Evolutionary conservation across 805 yeast species (phyloP), one percentile per base, ranked within the genome.

Genomic region (Candida ulmi): DNA sequence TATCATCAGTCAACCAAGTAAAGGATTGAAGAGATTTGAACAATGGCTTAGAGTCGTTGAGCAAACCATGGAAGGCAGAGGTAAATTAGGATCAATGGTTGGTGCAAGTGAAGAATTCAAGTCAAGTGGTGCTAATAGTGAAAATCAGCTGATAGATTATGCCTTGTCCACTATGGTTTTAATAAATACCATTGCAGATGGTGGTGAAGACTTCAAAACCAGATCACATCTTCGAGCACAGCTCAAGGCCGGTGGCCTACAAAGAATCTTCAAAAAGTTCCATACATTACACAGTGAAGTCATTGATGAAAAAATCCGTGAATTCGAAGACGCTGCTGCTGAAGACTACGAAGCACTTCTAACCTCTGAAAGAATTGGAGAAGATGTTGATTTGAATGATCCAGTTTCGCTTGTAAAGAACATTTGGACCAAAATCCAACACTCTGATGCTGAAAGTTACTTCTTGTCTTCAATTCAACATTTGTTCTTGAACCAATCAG

Each of bases 81-180:
- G 98, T 8, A 83, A 79, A 51, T 71, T 85, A 73, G 96, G 96
- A 11, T 86, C 96, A 1, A 61, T 83, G 52, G 98, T 91, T 8
- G 97, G 97, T 2, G 95, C 96, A 0, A 81, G 87, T 42, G 93
- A 83, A 9, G 97, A 91, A 48, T 72, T 78, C 39, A 80, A 78
- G 42, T 51, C 57, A 5, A 63, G 62, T 19, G 70, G 71, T 12
- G 66, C 72, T 25, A 70, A 71, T 36, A 72, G 78, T 19, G 91
- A 85, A 53, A 71, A 71, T 39, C 76, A 79, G 40, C 63, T 87
- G 19, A 63, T 74, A 43, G 95, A 88, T 41, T 90, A 85, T 58
- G 72, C 83, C 13, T 62, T 82, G 36, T 69, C 85, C 3, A 79
- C 95, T 0, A 66, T 88, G 67, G 72, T 85, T 30, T 68, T 91